A percentile compares a stretch with the other conserved stretches of the same genome.
phyloP scores from a whole-genome alignment of 495 filamentous ascomycete species.

The Trichocladium antarcticum region DNA sequence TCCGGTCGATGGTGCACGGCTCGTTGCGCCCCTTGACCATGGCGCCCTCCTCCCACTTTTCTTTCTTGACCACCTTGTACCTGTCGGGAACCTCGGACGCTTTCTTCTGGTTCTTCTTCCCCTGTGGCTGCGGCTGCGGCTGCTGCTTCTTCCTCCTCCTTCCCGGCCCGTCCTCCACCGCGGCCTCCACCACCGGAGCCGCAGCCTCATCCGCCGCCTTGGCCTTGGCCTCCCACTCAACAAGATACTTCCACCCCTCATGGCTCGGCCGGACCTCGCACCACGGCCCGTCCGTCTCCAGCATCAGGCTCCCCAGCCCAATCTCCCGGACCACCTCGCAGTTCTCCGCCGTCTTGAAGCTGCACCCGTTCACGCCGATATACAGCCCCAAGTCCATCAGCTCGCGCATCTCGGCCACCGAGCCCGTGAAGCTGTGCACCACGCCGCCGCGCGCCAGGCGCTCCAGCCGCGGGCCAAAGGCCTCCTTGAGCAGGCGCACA shows the following conservation, averaged over 20 bases:
- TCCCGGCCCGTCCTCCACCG: conserved; percentile 2
- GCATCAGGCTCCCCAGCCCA: conserved; percentile 61
- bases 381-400: conserved; percentile 67
- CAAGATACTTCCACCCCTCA: conserved; percentile 47
- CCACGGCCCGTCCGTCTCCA: conserved; percentile 95
- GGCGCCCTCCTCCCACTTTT: conserved; percentile 68
- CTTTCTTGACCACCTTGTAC: conserved; percentile 67
- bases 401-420: conserved; percentile 65
- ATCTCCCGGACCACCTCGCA: conserved; percentile 67
- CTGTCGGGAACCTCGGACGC: conserved; percentile 37
- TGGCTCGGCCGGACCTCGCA: conserved; percentile 57
- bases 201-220: conserved; percentile 1
- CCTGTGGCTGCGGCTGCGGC: conserved; percentile 19
- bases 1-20: conserved; percentile 66
- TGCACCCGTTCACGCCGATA: conserved; percentile 83
- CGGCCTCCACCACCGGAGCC: not conserved
- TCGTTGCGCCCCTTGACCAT: conserved; percentile 94
- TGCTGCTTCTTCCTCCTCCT: conserved; percentile 5
- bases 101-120: conserved; percentile 36
- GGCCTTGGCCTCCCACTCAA: conserved; percentile 19
- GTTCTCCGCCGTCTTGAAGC: conserved; percentile 84
- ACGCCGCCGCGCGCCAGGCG: conserved; percentile 60
- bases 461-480: conserved; percentile 37
- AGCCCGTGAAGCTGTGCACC: conserved; percentile 88
- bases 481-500: conserved; percentile 45